phyloP scores from a whole-genome alignment of 345 rosid species.

The Syzygium grande region DNA sequence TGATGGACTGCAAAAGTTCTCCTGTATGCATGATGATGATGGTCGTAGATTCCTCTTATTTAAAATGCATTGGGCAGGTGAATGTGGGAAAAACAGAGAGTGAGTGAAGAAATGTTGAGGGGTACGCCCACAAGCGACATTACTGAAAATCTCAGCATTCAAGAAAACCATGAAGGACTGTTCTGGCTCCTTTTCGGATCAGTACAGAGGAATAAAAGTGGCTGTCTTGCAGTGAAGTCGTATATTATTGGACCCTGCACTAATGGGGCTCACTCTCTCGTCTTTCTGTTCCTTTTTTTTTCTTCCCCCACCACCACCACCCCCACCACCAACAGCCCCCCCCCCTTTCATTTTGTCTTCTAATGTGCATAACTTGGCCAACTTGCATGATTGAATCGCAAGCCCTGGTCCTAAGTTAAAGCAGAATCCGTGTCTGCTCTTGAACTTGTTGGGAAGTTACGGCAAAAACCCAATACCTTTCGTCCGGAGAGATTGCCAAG shows the following conservation, averaged over 20 bases:
- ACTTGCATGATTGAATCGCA: background rate
- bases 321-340: too few relatives aligned
- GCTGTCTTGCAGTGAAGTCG: background rate
- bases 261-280: background rate
- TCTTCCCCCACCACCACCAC: background rate
- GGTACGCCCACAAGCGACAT: background rate
- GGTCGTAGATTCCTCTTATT: background rate
- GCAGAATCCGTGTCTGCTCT: background rate
- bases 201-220: background rate
- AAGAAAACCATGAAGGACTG: background rate
- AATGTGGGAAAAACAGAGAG: background rate
- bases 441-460: too few relatives aligned
- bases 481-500: too few relatives aligned
- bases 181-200: background rate
- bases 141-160: background rate
- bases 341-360: background rate
- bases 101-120: background rate
- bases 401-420: background rate
- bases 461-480: too few relatives aligned
- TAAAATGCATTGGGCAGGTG: background rate
- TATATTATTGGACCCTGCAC: background rate
- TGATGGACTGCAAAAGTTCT: background rate
- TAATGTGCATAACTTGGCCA: background rate
- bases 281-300: background rate
- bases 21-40: background rate